Conservation (phyloP, 2,329 filamentous ascomycete genomes). For the Metarhizium robertsii region DNA sequence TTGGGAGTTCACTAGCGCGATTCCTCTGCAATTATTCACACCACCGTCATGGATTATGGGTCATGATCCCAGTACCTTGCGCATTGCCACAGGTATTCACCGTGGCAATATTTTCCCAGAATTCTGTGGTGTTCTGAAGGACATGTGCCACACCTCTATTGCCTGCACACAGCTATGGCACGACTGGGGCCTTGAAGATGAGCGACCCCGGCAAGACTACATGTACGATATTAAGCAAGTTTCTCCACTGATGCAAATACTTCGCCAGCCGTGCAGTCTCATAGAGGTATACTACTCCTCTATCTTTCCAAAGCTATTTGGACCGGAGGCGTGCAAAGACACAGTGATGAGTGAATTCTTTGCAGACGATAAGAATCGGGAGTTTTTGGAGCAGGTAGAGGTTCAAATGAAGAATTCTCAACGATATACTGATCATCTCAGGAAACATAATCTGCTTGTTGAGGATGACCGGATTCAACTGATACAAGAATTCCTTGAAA, state of each 20-base stretch:
- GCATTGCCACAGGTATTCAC: background rate
- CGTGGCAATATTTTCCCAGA: background rate
- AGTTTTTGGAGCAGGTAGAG: slow-evolving; percentile 1
- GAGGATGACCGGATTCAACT: background rate
- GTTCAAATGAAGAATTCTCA: slow-evolving; percentile 4
- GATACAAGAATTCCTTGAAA: background rate
- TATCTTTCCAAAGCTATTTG: background rate
- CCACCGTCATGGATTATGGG: slow-evolving; percentile 12
- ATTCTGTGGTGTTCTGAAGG: background rate
- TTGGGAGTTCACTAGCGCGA: slow-evolving; percentile 5
- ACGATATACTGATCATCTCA: slow-evolving; percentile 8
- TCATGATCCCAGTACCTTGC: background rate
- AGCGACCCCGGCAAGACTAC: background rate
- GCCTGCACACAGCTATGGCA: background rate
- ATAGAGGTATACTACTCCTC: background rate
- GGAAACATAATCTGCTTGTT: slow-evolving; percentile 3
- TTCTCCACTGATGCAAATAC: background rate
- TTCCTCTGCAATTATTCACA: slow-evolving; percentile 9
- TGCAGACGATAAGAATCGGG: background rate
- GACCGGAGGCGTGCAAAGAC: background rate
- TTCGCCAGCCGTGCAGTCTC: background rate
- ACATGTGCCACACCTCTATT: background rate
- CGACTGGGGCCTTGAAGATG: background rate
- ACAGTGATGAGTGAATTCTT: background rate
- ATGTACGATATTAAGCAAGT: background rate